Evolutionary conservation across 768 basidiomycete genomes (phyloP).

Genomic region (Peribolospora baueri): DNA sequence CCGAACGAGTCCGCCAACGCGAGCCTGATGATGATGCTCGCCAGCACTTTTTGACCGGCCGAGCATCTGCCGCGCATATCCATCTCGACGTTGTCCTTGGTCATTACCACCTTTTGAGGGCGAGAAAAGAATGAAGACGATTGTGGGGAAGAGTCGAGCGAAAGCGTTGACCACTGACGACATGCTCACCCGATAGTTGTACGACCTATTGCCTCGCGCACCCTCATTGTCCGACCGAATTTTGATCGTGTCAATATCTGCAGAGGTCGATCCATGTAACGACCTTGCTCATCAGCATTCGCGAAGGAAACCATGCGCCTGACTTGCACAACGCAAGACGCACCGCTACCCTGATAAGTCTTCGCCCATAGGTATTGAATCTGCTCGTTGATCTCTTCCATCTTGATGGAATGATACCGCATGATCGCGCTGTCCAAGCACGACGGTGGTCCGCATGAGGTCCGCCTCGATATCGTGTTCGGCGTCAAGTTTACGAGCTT

Average conservation of each 20-base stretch:
- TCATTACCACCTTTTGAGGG: constrained; percentile 67
- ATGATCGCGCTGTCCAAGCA: constrained; percentile 56
- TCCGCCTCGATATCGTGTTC: neutral
- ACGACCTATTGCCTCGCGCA: constrained; percentile 56
- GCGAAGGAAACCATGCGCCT: neutral
- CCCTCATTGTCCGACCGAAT: constrained; percentile 86
- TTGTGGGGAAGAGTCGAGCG: neutral
- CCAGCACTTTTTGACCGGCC: constrained; percentile 95
- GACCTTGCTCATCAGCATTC: no score
- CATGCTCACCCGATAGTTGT: constrained; percentile 67
- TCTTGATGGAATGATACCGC: constrained; percentile 90
- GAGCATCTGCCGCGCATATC: constrained; percentile 98
- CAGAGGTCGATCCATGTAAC: neutral
- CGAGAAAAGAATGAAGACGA: neutral
- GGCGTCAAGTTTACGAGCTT: constrained; percentile 13
- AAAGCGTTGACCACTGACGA: neutral
- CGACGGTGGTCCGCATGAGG: neutral
- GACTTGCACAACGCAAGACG: constrained; percentile 12
- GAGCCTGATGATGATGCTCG: constrained; percentile 89
- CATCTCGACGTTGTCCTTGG: constrained; percentile 96
- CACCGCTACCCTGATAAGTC: constrained; percentile 94
- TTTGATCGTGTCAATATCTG: constrained; percentile 93
- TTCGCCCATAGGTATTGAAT: constrained; percentile 96
- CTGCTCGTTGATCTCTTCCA: constrained; percentile 97
- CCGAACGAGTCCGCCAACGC: constrained; percentile 94